Conservation (phyloP, 2,329 filamentous ascomycete species). For the Epichloe gansuensis region DNA sequence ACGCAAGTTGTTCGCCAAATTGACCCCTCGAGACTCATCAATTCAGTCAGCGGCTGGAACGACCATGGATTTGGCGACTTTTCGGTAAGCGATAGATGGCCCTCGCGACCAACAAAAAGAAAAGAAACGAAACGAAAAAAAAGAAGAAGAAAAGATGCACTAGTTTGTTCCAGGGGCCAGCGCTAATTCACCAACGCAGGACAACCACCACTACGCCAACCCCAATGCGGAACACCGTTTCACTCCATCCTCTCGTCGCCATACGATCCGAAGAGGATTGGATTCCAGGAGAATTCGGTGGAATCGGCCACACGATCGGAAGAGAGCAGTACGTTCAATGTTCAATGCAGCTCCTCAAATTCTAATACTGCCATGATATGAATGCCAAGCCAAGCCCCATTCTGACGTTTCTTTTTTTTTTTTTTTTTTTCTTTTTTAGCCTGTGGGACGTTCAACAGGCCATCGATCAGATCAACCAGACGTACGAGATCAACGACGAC, state of each 20-base stretch:
- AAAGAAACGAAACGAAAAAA: neutral
- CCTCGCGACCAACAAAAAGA: neutral
- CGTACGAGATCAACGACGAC: constrained; percentile 52
- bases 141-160: neutral
- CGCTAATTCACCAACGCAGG: constrained; percentile 20
- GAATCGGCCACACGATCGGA: constrained; percentile 52
- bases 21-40: constrained; percentile 52
- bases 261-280: constrained; percentile 48
- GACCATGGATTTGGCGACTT: constrained; percentile 59
- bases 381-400: neutral
- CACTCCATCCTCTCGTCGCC: constrained; percentile 45
- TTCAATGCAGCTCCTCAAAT: no score
- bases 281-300: constrained; percentile 62
- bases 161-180: neutral
- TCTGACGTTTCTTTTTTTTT: neutral
- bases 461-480: constrained; percentile 49
- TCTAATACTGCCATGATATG: no score
- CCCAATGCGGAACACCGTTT: constrained; percentile 58
- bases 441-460: constrained; percentile 52
- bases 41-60: constrained; percentile 52
- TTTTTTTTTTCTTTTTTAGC: constrained; percentile 18
- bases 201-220: constrained; percentile 62
- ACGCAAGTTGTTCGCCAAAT: constrained; percentile 41
- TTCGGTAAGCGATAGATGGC: constrained; percentile 17
- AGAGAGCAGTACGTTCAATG: constrained; percentile 41